Evolutionary conservation across 129 eudicot species (phyloP).

Genomic region (Lonicera japonica): DNA sequence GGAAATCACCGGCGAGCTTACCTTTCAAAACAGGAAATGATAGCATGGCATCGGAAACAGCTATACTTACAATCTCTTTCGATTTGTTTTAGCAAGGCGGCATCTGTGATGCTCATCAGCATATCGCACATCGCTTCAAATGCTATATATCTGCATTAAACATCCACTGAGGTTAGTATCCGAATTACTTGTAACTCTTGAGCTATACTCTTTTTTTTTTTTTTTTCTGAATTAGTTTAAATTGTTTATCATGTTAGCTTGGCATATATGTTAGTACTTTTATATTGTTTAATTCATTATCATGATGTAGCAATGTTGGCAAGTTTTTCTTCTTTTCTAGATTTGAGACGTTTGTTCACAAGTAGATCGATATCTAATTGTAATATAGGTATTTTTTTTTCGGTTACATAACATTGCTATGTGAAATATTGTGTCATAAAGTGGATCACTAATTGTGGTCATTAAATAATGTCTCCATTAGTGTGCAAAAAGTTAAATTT

Average conservation of each 20-base stretch:
- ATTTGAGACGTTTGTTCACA: not conserved
- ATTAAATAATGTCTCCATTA: too few relatives aligned
- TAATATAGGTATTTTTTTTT: too few relatives aligned
- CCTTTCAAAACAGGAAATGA: slow-evolving; percentile 61
- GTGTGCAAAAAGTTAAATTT: too few relatives aligned
- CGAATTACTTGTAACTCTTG: not conserved
- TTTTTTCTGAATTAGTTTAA: not conserved
- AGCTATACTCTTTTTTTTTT: too few relatives aligned
- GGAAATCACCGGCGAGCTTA: slow-evolving; percentile 4
- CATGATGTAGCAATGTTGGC: not conserved
- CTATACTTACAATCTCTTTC: slow-evolving; percentile 37
- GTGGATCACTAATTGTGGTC: too few relatives aligned
- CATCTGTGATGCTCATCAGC: slow-evolving; percentile 48
- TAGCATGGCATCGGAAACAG: slow-evolving; percentile 40
- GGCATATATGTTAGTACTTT: not conserved
- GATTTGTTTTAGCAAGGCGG: slow-evolving; percentile 30
- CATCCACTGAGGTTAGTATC: slow-evolving; percentile 2
- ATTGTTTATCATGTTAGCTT: not conserved
- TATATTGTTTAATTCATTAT: too few relatives aligned
- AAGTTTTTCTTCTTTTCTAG: not conserved
- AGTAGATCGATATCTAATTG: too few relatives aligned
- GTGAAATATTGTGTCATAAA: too few relatives aligned
- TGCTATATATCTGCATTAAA: slow-evolving; percentile 39
- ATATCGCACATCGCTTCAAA: slow-evolving; percentile 54
- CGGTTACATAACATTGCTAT: too few relatives aligned